Conservation (phyloP, 805 yeast genomes). For the Candida broadrunensis region DNA sequence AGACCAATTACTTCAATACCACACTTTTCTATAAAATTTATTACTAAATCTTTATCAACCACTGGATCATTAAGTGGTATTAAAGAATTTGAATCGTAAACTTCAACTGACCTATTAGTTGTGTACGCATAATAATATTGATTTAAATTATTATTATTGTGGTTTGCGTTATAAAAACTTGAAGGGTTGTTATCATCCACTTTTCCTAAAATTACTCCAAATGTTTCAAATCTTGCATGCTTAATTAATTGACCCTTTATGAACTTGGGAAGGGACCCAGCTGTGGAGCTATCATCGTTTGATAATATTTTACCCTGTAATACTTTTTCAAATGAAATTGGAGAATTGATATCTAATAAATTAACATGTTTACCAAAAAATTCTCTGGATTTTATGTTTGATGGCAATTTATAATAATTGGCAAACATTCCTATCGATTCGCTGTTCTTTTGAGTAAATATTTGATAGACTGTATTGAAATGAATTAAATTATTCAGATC, state of each 20-base stretch:
- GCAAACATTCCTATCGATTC: slow-evolving; percentile 1
- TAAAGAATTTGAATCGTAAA: slow-evolving; percentile 9
- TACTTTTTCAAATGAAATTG: slow-evolving; percentile 4
- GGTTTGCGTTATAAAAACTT: too few relatives aligned
- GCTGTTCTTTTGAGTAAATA: slow-evolving; percentile 1
- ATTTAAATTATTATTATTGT: not conserved
- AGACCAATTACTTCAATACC: slow-evolving; percentile 11
- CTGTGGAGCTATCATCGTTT: not conserved
- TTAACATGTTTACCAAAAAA: slow-evolving; percentile 3
- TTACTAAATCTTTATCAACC: not conserved
- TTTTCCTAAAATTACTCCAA: slow-evolving; percentile 10
- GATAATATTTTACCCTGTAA: not conserved
- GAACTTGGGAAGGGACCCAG: not conserved
- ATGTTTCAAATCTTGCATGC: slow-evolving; percentile 4
- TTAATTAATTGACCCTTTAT: slow-evolving; percentile 1
- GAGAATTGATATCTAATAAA: slow-evolving; percentile 4
- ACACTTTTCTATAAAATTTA: slow-evolving; percentile 4
- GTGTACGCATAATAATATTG: slow-evolving; percentile 13
- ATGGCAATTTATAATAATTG: not conserved
- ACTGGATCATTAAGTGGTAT: slow-evolving; percentile 1
- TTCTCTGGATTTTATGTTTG: not conserved
- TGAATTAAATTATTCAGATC: slow-evolving; percentile 11
- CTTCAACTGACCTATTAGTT: slow-evolving; percentile 10
- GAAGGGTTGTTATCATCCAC: not conserved
- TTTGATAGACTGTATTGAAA: slow-evolving; percentile 9